phyloP scores from a whole-genome alignment of 129 eudicot species.

The Tagetes patula region DNA sequence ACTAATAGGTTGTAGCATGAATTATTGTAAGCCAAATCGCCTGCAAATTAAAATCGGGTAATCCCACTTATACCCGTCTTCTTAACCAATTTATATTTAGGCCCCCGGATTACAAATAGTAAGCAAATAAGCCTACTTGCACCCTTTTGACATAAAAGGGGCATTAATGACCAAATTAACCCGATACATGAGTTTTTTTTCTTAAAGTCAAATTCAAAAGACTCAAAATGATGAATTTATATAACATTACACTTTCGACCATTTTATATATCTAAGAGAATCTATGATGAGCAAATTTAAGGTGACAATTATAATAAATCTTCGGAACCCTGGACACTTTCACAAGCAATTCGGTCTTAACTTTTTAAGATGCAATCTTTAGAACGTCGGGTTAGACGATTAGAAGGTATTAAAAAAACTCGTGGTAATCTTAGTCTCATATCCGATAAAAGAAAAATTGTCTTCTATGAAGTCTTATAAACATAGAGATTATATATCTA shows the following conservation, averaged over 20 bases:
- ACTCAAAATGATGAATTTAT: background rate
- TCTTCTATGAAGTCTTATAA: too few relatives aligned
- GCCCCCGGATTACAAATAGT: background rate
- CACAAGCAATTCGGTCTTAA: too few relatives aligned
- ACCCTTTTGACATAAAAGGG: background rate
- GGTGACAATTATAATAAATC: background rate
- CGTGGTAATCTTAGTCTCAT: too few relatives aligned
- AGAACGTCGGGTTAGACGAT: too few relatives aligned
- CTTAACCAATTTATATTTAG: background rate
- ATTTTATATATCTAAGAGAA: background rate
- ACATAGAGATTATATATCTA: too few relatives aligned
- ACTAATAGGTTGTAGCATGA: too few relatives aligned
- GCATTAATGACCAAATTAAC: too few relatives aligned
- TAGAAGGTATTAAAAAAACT: too few relatives aligned
- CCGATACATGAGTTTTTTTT: background rate
- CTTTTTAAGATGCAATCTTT: too few relatives aligned
- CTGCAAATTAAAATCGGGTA: too few relatives aligned
- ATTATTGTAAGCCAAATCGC: too few relatives aligned
- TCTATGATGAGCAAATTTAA: background rate
- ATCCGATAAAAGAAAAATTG: too few relatives aligned
- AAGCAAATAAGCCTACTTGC: background rate
- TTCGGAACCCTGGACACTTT: background rate
- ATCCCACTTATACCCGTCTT: slow-evolving; percentile 7
- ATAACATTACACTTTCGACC: background rate
- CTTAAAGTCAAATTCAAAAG: background rate